These are phyloP conservation scores for Rubroboletus satanas DNA, from an alignment of 768 basidiomycete species.

Conservation along the genomic window DNA sequence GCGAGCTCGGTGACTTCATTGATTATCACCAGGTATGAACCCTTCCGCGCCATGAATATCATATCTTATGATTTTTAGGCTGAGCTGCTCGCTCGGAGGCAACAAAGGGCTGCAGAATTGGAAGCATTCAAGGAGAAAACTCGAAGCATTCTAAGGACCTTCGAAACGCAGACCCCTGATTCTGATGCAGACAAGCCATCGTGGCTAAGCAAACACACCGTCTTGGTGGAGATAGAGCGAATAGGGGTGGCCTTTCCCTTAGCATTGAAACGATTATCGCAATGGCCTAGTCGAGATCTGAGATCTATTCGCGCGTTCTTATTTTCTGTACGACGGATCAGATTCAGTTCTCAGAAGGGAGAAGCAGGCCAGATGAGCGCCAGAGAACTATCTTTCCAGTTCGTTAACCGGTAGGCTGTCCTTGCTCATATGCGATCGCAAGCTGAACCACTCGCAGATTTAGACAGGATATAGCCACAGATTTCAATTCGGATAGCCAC, in stretches of 20 bases:
- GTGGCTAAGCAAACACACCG: conserved; percentile 54
- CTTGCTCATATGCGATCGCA: background rate
- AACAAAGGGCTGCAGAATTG: conserved; percentile 73
- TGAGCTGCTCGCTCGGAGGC: conserved; percentile 70
- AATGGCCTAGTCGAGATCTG: conserved; percentile 36
- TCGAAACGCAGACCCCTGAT: conserved; percentile 56
- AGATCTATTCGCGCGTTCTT: conserved; percentile 73
- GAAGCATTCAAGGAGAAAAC: conserved; percentile 83
- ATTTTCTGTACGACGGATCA: conserved; percentile 73
- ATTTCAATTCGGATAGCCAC: conserved; percentile 71
- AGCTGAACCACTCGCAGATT: conserved; percentile 49
- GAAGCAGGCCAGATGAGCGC: conserved; percentile 77
- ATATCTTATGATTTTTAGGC: conserved; percentile 41
- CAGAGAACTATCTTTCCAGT: conserved; percentile 76
- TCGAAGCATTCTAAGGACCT: conserved; percentile 64
- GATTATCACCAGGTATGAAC: conserved; percentile 71
- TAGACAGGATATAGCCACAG: conserved; percentile 62
- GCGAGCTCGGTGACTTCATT: conserved; percentile 84
- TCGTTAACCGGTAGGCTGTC: conserved; percentile 61
- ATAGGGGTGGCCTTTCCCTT: conserved; percentile 92
- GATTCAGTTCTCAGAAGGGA: conserved; percentile 68
- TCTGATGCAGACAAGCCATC: conserved; percentile 29
- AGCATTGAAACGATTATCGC: conserved; percentile 50
- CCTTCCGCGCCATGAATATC: background rate
- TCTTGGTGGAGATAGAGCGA: conserved; percentile 55